Base-by-base conservation (phyloP, 2,329 filamentous ascomycete genomes). In the Colletotrichum tofieldiae region DNA sequence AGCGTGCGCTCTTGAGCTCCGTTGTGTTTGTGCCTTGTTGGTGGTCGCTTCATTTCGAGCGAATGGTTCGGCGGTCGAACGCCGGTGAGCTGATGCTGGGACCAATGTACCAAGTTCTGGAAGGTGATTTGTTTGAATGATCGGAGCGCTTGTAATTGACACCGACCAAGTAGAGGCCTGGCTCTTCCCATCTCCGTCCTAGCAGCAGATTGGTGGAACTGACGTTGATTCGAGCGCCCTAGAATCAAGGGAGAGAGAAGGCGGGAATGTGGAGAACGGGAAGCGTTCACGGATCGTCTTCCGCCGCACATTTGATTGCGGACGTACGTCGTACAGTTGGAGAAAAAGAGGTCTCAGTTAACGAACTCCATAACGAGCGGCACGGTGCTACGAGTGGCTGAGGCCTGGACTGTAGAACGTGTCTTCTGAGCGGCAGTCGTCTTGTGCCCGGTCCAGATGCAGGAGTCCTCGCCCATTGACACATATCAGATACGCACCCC, bases 261-360 rank as follows among this genome's bases (percentile, higher is more conserved):
- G 39, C 58, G 59, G 51, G 69, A 60, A 72, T 72, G 69, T 72
- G 69, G 69, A 41, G 65, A 63, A 51, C 65, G 69, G 69, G 69
- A 72, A 67, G 69, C 69, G 58, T 72, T 60, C 69, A 72, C 69
- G 69, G 69, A 72, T 72, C 69, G 39, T 64, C 69, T 72, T 41
- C 58, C 69, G 65, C 69, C 69, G 69, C 52, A 20, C 65, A n/a
- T 43, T 54, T 54, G 52, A 69, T 72, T 72, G 69, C 69, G 59
- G 69, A 69, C 55, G 51, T 20, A 41, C 41, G 20, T 52, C 58
- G 37, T 59, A 59, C 55, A 60, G 29, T 26, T 54, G 32, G 49
- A 23, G n/a, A 43, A 55, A 32, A 51, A 20, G 51, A 47, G 26
- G 45, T 71, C 69, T 68, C 69, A 63, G 37, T 56, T 58, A 58